Percentiles rank a stretch among this genome's conserved stretches.
These are phyloP conservation scores for Hibiscus trionum DNA, from an alignment of 345 rosid species.

Conservation along the genomic window DNA sequence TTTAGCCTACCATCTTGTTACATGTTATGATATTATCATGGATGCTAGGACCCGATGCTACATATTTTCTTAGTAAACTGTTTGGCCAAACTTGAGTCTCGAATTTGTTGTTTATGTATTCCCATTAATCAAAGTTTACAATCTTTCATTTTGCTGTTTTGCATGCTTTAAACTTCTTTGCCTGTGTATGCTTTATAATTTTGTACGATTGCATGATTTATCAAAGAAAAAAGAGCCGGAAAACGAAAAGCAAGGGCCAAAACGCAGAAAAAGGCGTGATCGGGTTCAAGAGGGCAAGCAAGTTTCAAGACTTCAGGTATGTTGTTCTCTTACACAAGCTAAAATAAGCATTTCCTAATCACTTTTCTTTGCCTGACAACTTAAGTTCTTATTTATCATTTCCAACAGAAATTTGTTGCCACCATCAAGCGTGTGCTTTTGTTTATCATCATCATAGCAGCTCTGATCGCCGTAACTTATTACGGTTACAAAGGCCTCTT, in stretches of 20 bases:
- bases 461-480: slow-evolving; percentile 33
- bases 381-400: slow-evolving; percentile 5
- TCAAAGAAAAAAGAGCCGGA: slow-evolving; percentile 51
- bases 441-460: slow-evolving; percentile 22
- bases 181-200: neutral
- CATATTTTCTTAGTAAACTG: too few relatives aligned
- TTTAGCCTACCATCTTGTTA: neutral
- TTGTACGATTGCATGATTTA: neutral
- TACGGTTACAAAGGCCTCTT: slow-evolving; percentile 78
- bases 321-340: neutral
- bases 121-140: neutral
- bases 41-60: neutral
- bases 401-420: slow-evolving; percentile 45
- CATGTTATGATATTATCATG: neutral
- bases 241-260: slow-evolving; percentile 38
- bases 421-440: slow-evolving; percentile 40
- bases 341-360: neutral
- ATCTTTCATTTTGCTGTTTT: neutral
- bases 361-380: neutral
- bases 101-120: too few relatives aligned
- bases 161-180: neutral
- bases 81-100: too few relatives aligned
- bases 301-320: slow-evolving; percentile 56
- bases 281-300: slow-evolving; percentile 41
- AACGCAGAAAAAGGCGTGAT: slow-evolving; percentile 60